These are phyloP conservation scores for Pelargonium cotyledonis DNA, from an alignment of 441 rosid genomes.

Conservation along the genomic window DNA sequence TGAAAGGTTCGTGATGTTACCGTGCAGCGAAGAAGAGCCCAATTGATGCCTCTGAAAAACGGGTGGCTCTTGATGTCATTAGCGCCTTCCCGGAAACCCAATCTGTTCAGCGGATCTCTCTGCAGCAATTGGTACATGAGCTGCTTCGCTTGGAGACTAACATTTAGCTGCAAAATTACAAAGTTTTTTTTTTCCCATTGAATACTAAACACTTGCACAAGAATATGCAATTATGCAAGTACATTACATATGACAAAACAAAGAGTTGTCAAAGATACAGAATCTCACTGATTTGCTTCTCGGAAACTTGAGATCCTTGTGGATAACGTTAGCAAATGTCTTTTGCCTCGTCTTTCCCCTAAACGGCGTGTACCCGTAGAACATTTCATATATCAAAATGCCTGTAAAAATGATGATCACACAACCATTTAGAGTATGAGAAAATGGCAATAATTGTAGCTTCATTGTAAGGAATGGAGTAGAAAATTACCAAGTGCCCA, in stretches of 20 bases:
- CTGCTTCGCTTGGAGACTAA: slow-evolving; percentile 59
- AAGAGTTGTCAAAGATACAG: background rate
- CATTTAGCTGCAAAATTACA: slow-evolving; percentile 11
- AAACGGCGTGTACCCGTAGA: slow-evolving; percentile 94
- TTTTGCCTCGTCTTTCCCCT: slow-evolving; percentile 94
- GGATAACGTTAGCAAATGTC: slow-evolving; percentile 86
- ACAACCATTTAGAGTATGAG: too few species aligned
- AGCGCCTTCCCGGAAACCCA: slow-evolving; percentile 87
- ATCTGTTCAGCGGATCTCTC: slow-evolving; percentile 73
- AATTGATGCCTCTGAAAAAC: slow-evolving; percentile 88
- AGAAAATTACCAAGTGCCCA: slow-evolving; percentile 84
- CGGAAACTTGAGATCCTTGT: slow-evolving; percentile 81
- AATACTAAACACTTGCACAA: background rate
- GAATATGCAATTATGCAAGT: background rate
- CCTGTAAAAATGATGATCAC: slow-evolving; percentile 26
- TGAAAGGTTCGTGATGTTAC: slow-evolving; percentile 70
- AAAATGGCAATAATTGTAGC: too few species aligned
- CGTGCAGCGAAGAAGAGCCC: slow-evolving; percentile 95
- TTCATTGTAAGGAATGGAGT: too few species aligned
- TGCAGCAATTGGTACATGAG: slow-evolving; percentile 62
- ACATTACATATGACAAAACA: background rate
- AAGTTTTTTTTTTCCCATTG: too few species aligned
- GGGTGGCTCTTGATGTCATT: slow-evolving; percentile 97
- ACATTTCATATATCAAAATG: slow-evolving; percentile 86
- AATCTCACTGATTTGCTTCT: slow-evolving; percentile 47